phyloP scores from a whole-genome alignment of 2,329 filamentous ascomycete genomes.

The Venturia effusa region DNA sequence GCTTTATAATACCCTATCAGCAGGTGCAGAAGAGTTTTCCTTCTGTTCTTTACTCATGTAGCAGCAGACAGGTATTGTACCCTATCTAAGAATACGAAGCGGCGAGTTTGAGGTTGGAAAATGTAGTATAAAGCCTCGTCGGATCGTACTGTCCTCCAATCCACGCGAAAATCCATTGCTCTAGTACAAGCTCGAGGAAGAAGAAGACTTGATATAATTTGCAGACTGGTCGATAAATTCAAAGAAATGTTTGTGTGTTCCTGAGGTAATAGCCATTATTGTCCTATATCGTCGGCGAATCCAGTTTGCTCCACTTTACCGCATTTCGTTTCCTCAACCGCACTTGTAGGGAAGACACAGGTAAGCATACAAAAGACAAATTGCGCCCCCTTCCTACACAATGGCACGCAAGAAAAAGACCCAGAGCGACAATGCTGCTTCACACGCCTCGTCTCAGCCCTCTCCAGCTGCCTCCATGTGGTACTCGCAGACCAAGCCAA shows the following conservation, averaged over 20 bases:
- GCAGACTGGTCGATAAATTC: too few species aligned
- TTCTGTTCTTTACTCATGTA: background rate
- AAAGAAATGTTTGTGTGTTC: too few species aligned
- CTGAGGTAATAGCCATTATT: too few species aligned
- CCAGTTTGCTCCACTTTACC: background rate
- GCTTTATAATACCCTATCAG: background rate
- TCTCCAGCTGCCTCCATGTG: background rate
- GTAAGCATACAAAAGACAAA: background rate
- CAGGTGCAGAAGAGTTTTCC: background rate
- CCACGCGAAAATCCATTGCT: too few species aligned
- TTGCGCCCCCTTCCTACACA: background rate
- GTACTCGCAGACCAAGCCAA: slow-evolving; percentile 12
- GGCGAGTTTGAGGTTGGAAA: background rate
- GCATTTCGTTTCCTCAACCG: background rate
- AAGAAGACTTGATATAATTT: too few species aligned
- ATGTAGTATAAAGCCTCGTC: too few species aligned
- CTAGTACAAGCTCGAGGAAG: too few species aligned
- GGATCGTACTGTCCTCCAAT: too few species aligned
- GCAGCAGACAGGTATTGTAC: background rate
- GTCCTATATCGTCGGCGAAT: background rate
- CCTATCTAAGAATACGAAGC: background rate
- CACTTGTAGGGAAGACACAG: background rate
- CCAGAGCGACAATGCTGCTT: slow-evolving; percentile 4
- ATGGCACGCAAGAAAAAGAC: slow-evolving; percentile 13
- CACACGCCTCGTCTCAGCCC: background rate